Evolutionary conservation across 2,329 filamentous ascomycete species (phyloP), one percentile per base, ranked within the genome.

Genomic region (Fusarium bactridioides): DNA sequence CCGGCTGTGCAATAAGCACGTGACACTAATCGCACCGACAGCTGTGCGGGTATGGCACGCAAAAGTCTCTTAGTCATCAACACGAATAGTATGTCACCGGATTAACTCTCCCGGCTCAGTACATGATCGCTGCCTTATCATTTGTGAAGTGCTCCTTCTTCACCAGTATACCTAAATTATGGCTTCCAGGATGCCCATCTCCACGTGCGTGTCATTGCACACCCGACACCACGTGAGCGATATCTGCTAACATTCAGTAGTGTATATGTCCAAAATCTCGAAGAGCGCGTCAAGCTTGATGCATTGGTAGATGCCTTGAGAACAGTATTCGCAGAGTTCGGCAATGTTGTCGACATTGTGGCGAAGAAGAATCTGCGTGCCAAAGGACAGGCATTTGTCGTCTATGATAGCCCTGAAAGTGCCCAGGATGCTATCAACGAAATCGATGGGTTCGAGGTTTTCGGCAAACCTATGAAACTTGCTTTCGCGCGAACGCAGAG

Each of bases 351-450:
- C 76, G 94, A 97, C 71, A 89, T 97, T 57, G 89, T 97, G 67
- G 93, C 93, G 48, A 97, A 97, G 85, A 94, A 90, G 72, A 98
- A 97, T 81, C 83, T 98, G 35, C 95, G 93, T 80, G 93, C 94
- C 47, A 98, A 97, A 81, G 96, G 96, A 18, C 96, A 99, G 83
- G 96, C 96, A 2, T 99, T 99, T 80, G 84, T 99, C 55, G 94
- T 98, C 50, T 98, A 94, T 80, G 94, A 97, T 76, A 88, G 86
- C 69, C 85, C 92, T n/a, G 92, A 94, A 61, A 89, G 91, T n/a
- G 95, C 95, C 7, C 85, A 88, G 58, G 88, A 90, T 71, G 95
- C 96, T 23, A 92, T 98, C 70, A 93, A 97, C 57, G 94, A 97
- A 76, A 87, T 97, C 70, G 93, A 98, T 78, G 95, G 94, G 13